phyloP scores from a whole-genome alignment of 352 stramenopile genomes.

The Salisapilia sapeloensis region DNA sequence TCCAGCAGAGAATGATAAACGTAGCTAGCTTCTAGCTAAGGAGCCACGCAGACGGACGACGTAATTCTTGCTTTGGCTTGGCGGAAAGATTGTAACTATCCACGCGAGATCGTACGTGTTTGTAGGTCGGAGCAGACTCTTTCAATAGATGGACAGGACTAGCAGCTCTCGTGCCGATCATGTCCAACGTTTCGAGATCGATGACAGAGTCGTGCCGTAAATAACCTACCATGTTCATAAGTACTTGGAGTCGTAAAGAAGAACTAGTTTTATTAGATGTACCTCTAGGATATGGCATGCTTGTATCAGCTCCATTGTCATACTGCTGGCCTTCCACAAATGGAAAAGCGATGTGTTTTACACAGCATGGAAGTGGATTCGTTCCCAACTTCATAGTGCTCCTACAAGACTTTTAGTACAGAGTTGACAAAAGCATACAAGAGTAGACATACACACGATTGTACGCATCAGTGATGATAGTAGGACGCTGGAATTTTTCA shows the following conservation, averaged over 20 bases:
- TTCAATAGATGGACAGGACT: constrained; percentile 52
- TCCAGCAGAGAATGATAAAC: too few species aligned
- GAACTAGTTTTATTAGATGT: constrained; percentile 3
- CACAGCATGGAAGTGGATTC: constrained; percentile 16
- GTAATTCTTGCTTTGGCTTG: constrained; percentile 24
- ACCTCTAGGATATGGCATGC: constrained; percentile 30
- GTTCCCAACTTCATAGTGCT: constrained; percentile 59
- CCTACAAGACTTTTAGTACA: constrained; percentile 8
- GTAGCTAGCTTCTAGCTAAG: too few species aligned
- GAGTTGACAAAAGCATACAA: background rate
- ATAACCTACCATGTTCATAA: constrained; percentile 6
- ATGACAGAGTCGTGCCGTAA: constrained; percentile 31
- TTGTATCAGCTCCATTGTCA: constrained; percentile 16
- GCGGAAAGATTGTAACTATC: constrained; percentile 41
- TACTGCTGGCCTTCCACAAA: constrained; percentile 5
- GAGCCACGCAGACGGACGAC: constrained; percentile 35
- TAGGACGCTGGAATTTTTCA: constrained; percentile 40
- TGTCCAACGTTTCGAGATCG: constrained; percentile 49
- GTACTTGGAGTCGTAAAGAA: constrained; percentile 1
- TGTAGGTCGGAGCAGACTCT: constrained; percentile 35
- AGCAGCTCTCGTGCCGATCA: constrained; percentile 50
- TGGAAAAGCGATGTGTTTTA: constrained; percentile 35
- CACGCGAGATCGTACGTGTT: constrained; percentile 22
- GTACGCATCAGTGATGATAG: constrained; percentile 48
- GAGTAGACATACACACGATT: constrained; percentile 34